Evolutionary conservation across 2,329 filamentous ascomycete genomes (phyloP).

Genomic region (Chalaropsis thielavioides): DNA sequence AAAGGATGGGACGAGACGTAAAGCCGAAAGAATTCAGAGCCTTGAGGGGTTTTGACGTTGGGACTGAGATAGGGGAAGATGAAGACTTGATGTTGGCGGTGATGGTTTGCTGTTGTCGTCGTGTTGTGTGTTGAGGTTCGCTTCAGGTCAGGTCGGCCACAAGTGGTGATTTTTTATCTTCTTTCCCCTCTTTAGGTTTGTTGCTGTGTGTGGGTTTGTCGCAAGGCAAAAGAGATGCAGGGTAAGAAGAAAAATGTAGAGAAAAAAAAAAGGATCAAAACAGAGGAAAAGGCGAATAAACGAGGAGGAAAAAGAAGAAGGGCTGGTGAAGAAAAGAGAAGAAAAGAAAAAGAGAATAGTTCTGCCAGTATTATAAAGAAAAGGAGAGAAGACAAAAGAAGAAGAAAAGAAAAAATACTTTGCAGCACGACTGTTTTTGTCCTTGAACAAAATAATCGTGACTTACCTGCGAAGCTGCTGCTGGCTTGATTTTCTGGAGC

Average conservation of each 20-base stretch:
- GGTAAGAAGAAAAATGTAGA: slow-evolving; percentile 2
- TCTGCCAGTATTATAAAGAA: slow-evolving; percentile 2
- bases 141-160: not conserved
- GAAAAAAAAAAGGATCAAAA: not conserved
- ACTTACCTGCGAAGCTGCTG: slow-evolving; percentile 6
- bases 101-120: not conserved
- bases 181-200: slow-evolving; percentile 1
- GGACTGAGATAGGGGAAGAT: not conserved
- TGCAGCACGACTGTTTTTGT: slow-evolving; percentile 1
- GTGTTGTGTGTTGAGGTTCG: not conserved
- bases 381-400: slow-evolving; percentile 8
- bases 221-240: not conserved
- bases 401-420: slow-evolving; percentile 8
- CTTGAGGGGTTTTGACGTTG: not conserved
- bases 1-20: not conserved
- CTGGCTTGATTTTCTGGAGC: not conserved
- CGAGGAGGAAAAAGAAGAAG: slow-evolving; percentile 3
- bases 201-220: slow-evolving; percentile 3
- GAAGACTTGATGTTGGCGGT: not conserved
- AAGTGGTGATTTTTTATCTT: not conserved
- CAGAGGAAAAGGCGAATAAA: not conserved
- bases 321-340: slow-evolving; percentile 10
- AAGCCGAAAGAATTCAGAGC: not conserved
- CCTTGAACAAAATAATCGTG: not conserved
- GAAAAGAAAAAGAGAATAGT: slow-evolving; percentile 5